Evolutionary conservation across 352 stramenopile species (phyloP).

Genomic region (Nothophytophthora sp.): DNA sequence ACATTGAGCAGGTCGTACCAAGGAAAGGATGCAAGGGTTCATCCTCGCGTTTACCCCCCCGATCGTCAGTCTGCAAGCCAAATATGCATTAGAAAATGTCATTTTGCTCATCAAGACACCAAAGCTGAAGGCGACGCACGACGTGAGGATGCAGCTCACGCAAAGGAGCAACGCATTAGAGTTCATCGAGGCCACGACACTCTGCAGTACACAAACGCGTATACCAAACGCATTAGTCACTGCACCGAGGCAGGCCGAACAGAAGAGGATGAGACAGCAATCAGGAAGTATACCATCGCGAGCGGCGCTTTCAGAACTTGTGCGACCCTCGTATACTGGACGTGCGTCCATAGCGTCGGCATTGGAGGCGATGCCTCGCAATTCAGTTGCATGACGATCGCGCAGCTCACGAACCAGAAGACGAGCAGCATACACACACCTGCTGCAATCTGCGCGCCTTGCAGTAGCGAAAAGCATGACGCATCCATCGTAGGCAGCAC

Average conservation of each 20-base stretch:
- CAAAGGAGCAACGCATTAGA: constrained; percentile 37
- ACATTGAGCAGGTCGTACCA: constrained; percentile 25
- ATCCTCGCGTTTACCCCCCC: constrained; percentile 43
- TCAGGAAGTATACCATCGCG: constrained; percentile 36
- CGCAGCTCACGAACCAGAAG: constrained; percentile 34
- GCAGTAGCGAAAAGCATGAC: constrained; percentile 39
- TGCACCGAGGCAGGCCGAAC: background rate
- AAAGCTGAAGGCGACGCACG: constrained; percentile 20
- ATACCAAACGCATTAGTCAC: constrained; percentile 1
- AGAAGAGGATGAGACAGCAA: background rate
- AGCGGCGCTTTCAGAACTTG: constrained; percentile 46
- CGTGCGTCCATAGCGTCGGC: constrained; percentile 63
- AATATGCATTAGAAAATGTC: background rate
- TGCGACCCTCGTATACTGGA: constrained; percentile 40
- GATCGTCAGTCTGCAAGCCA: constrained; percentile 17
- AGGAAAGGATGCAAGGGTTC: constrained; percentile 41
- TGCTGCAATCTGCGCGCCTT: constrained; percentile 29
- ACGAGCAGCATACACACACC: constrained; percentile 21
- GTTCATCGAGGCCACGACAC: constrained; percentile 41
- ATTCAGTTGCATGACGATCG: constrained; percentile 58
- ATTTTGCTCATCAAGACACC: background rate
- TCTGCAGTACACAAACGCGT: constrained; percentile 16
- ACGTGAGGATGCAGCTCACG: constrained; percentile 21
- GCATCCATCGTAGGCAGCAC: constrained; percentile 24
- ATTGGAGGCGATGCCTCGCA: constrained; percentile 50